Conservation (phyloP, 148 eudicot genomes). For the Silene uniflora region DNA sequence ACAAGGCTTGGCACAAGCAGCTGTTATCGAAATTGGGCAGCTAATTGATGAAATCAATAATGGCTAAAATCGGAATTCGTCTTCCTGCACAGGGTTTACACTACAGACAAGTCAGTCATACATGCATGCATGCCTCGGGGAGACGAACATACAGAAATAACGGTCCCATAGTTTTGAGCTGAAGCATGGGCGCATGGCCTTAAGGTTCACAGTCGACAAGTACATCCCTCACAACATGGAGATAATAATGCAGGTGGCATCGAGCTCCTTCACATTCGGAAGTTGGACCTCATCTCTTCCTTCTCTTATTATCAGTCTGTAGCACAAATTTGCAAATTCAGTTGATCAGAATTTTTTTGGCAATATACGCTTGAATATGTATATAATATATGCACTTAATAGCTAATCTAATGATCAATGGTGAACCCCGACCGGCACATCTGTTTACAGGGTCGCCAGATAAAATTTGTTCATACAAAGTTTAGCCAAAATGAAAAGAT, state of each 20-base stretch:
- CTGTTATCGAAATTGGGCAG: constrained; percentile 4
- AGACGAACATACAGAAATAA: constrained; percentile 24
- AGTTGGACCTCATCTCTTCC: constrained; percentile 32
- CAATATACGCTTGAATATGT: background rate
- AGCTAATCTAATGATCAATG: no score
- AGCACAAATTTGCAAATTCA: background rate
- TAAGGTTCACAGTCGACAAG: constrained; percentile 23
- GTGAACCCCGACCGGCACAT: no score
- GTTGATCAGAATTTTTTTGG: background rate
- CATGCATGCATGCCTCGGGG: constrained; percentile 20
- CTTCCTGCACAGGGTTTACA: constrained; percentile 32
- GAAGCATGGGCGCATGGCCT: constrained; percentile 19
- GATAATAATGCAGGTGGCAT: constrained; percentile 28
- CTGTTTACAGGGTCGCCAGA: no score
- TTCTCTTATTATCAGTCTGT: constrained; percentile 41
- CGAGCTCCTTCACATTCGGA: constrained; percentile 2
- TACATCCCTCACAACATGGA: constrained; percentile 31
- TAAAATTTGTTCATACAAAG: no score
- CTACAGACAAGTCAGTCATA: constrained; percentile 22
- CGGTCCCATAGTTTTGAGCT: constrained; percentile 28
- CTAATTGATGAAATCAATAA: constrained; percentile 15
- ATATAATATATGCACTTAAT: no score
- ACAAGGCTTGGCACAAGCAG: constrained; percentile 8
- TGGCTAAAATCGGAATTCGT: constrained; percentile 18
- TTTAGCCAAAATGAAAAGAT: no score